Evolutionary conservation across 2,329 filamentous ascomycete genomes (phyloP), one percentile per base, ranked within the genome.

Genomic region (Cercospora sesami): DNA sequence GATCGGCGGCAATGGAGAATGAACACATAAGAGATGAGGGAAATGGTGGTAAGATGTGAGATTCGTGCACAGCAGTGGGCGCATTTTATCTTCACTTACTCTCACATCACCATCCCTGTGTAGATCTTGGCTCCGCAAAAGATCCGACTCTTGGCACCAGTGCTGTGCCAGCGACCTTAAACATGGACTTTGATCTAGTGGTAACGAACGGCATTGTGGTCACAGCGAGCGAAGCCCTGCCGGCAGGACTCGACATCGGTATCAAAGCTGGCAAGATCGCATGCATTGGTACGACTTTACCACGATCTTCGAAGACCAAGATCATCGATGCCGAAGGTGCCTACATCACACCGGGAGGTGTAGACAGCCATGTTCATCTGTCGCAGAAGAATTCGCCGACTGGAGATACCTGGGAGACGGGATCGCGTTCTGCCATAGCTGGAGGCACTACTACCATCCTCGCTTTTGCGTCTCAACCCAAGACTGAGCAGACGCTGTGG

Each of bases 361-460:
- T 85, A 12, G 83, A 85, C 70, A 80, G 79, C 10, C 83, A 85
- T 72, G 83, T 85, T 1, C 83, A 85, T 69, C 76, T 85, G 1
- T 78, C 79, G 6, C 81, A 85, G 72, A 79, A 80, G 66, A 82
- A 82, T 67, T 76, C 76, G 8, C 79, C 80, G 1, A 82, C 80
- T 1, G 77, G 81, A 2, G 83, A 84, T 64, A 80, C 77, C 16
- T 85, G 80, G 73, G 80, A 84, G 67, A 80, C 79, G 2, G 86
- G 86, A 0, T 84, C 85, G 0, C 80, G 86, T 8, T 84, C 82
- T 23, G 86, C 86, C 4, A 81, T 88, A 63, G 85, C 85, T 2
- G 86, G 86, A 8, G 86, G 86, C 26, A 88, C 83, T 4, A 89
- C 87, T 0, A 88, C 87, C 0, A 79, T 89, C 14, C 76, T 89